phyloP scores from a whole-genome alignment of 495 filamentous ascomycete species.

The Xylaria nigripes region DNA sequence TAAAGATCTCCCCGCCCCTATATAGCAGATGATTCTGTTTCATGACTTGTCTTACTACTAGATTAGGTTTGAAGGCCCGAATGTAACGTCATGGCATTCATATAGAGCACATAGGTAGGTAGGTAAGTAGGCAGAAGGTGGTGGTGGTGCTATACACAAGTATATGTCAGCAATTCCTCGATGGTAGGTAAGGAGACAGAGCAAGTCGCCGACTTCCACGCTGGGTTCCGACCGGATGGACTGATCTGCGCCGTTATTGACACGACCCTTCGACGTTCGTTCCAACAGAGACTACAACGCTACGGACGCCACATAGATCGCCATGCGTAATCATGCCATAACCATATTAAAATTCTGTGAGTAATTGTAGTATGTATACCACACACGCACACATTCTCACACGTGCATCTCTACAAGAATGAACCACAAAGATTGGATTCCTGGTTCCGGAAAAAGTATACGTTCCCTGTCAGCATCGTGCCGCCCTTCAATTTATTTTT shows the following conservation, averaged over 20 bases:
- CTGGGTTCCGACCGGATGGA: neutral
- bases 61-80: no score
- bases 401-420: neutral
- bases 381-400: neutral
- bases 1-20: no score
- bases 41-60: no score
- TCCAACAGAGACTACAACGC: neutral
- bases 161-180: no score
- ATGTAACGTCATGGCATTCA: no score
- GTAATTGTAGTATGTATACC: neutral
- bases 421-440: neutral
- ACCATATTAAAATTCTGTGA: neutral
- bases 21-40: no score
- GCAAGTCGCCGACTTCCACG: slow-evolving; percentile 9
- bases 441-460: slow-evolving; percentile 2
- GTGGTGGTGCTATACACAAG: no score
- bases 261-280: neutral
- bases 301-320: neutral
- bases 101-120: no score
- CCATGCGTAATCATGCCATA: neutral
- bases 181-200: neutral
- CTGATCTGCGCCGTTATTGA: neutral
- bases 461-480: neutral
- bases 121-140: no score
- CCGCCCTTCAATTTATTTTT: neutral